Conservation (phyloP, 768 basidiomycete species). For the Mycena amicta region DNA sequence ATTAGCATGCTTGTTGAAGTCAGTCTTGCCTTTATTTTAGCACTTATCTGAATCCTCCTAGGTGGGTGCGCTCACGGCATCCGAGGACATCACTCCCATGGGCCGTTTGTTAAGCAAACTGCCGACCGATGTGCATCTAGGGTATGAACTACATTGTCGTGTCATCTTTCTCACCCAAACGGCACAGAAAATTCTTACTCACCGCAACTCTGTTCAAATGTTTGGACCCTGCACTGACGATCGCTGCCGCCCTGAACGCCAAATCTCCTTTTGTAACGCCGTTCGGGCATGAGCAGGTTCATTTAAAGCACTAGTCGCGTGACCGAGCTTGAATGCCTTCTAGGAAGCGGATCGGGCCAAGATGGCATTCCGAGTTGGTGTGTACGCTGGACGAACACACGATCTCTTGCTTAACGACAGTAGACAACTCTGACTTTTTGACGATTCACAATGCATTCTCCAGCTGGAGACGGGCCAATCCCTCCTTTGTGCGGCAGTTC, state of each 20-base stretch:
- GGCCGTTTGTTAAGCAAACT: slow-evolving; percentile 87
- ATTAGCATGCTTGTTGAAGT: slow-evolving; percentile 91
- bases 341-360: slow-evolving; percentile 85
- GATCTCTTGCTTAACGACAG: not conserved
- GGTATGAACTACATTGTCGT: slow-evolving; percentile 2
- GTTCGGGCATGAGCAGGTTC: slow-evolving; percentile 70
- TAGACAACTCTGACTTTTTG: slow-evolving; percentile 94
- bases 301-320: not conserved
- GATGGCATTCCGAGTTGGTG: slow-evolving; percentile 73
- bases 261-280: slow-evolving; percentile 94
- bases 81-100: slow-evolving; percentile 94
- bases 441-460: slow-evolving; percentile 90
- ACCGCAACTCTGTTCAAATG: slow-evolving; percentile 85
- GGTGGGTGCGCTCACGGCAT: slow-evolving; percentile 83
- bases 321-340: not conserved
- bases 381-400: slow-evolving; percentile 31
- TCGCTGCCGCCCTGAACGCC: slow-evolving; percentile 88
- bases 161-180: too few species aligned
- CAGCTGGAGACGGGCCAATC: slow-evolving; percentile 80
- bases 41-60: slow-evolving; percentile 27
- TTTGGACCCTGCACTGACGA: slow-evolving; percentile 94
- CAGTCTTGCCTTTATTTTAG: not conserved
- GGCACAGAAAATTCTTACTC: slow-evolving; percentile 80
- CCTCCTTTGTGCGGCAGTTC: slow-evolving; percentile 66
- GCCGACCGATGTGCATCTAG: slow-evolving; percentile 87